Conservation (phyloP, 176 grass and related monocot species). For the Avena atlantica region DNA sequence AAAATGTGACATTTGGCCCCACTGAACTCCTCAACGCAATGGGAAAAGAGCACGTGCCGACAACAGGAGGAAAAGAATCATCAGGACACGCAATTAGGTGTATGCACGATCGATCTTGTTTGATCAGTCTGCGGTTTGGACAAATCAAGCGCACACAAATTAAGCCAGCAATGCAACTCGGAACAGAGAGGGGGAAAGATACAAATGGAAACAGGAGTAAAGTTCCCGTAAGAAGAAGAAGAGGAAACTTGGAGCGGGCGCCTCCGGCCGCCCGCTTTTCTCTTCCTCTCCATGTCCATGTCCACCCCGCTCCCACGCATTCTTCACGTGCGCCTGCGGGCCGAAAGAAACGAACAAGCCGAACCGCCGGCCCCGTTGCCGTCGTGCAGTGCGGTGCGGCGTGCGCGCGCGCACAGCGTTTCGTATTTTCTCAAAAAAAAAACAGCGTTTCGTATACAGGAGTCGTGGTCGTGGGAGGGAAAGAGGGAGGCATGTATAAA, state of each 20-base stretch:
- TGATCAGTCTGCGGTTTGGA: slow-evolving; percentile 32
- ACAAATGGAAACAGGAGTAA: neutral
- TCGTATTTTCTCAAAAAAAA: too few relatives aligned
- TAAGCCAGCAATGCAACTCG: neutral
- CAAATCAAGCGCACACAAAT: slow-evolving; percentile 7
- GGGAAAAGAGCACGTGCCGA: slow-evolving; percentile 1
- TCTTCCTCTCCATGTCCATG: too few relatives aligned
- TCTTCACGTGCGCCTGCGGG: slow-evolving; percentile 56
- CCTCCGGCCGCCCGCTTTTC: neutral
- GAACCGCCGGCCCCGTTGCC: neutral
- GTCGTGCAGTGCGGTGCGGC: neutral
- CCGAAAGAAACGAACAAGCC: slow-evolving; percentile 7
- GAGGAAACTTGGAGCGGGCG: neutral
- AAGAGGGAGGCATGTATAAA: neutral
- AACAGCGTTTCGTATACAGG: neutral
- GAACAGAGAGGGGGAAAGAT: neutral
- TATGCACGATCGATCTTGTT: neutral
- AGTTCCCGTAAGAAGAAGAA: neutral
- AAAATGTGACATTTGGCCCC: neutral
- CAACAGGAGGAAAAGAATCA: neutral
- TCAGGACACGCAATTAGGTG: neutral
- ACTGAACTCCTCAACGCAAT: neutral
- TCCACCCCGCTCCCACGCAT: neutral
- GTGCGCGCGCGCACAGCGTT: neutral
- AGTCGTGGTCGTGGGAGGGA: neutral